Percentiles rank a stretch among this genome's conserved stretches.
These are phyloP conservation scores for Massariosphaeria phaeospora DNA, from an alignment of 495 filamentous ascomycete genomes.

Conservation along the genomic window DNA sequence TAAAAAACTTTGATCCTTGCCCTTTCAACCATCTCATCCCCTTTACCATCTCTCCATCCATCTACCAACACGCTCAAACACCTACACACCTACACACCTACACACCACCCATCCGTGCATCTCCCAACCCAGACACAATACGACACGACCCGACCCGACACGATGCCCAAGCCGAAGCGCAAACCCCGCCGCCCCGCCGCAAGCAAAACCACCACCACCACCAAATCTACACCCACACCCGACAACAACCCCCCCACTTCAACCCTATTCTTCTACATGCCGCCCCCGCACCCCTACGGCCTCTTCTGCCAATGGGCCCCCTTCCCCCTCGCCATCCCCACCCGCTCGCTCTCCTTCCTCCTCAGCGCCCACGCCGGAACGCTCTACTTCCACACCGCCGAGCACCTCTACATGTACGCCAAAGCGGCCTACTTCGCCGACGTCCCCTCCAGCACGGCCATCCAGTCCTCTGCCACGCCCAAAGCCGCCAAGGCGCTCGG, in stretches of 20 bases:
- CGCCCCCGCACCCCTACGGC: constrained; percentile 15
- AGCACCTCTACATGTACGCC: constrained; percentile 32
- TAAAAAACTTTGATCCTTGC: too few relatives aligned
- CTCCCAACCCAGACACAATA: background rate
- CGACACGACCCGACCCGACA: too few relatives aligned
- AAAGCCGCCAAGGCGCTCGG: constrained; percentile 50
- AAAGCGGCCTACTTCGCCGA: constrained; percentile 40
- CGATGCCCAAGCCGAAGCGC: constrained; percentile 1
- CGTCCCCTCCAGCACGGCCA: constrained; percentile 30
- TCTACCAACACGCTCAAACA: too few relatives aligned
- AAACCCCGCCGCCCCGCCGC: background rate
- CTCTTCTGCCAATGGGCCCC: constrained; percentile 40
- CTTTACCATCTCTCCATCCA: too few relatives aligned
- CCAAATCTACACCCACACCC: too few relatives aligned
- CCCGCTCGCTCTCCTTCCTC: constrained; percentile 12
- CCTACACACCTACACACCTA: too few relatives aligned
- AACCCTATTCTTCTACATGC: constrained; percentile 12
- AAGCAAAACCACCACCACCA: background rate
- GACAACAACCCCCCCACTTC: too few relatives aligned
- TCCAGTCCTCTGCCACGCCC: constrained; percentile 35
- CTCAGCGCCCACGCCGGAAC: background rate
- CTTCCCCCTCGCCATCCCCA: constrained; percentile 31
- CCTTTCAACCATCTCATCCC: too few relatives aligned
- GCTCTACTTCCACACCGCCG: background rate
- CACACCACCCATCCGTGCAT: too few relatives aligned